Percentiles rank a stretch among this genome's conserved stretches.
phyloP scores from a whole-genome alignment of 768 basidiomycete genomes.

The Agrocybe chaxingu region DNA sequence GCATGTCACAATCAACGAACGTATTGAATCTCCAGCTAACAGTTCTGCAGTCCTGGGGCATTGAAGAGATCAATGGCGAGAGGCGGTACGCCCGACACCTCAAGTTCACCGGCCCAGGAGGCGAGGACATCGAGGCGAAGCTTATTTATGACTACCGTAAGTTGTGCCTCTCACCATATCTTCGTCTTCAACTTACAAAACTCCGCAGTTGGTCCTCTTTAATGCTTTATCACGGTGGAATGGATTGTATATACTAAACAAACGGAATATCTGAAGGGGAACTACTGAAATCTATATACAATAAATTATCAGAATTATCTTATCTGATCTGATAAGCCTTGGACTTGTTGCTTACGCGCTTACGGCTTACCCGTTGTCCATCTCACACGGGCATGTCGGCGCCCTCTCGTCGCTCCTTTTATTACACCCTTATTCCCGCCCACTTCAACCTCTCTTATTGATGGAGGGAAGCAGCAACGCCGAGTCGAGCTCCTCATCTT shows the following conservation, averaged over 20 bases:
- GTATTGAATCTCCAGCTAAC: conserved; percentile 38
- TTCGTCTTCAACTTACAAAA: too few species aligned
- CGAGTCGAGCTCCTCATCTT: conserved; percentile 11
- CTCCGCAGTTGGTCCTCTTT: conserved; percentile 13
- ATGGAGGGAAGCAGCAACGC: conserved; percentile 5
- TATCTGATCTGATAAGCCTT: conserved; percentile 5
- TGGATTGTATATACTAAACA: too few species aligned
- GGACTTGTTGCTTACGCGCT: neutral
- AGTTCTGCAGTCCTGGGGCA: conserved; percentile 52
- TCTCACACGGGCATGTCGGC: neutral
- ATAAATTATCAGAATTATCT: neutral
- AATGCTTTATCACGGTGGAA: neutral
- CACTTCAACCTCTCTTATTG: neutral
- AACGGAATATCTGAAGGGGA: too few species aligned
- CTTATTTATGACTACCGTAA: conserved; percentile 69
- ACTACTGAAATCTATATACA: too few species aligned
- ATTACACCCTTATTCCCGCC: neutral
- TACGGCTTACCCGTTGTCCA: neutral
- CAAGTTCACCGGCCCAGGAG: conserved; percentile 59
- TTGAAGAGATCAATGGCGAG: conserved; percentile 55
- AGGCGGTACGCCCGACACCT: conserved; percentile 60
- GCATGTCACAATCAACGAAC: conserved; percentile 42
- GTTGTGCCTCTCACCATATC: conserved; percentile 17
- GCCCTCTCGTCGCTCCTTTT: neutral
- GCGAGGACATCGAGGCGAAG: conserved; percentile 51